phyloP scores from a whole-genome alignment of 208 protist genomes.

The Naegleria lovaniensis region DNA sequence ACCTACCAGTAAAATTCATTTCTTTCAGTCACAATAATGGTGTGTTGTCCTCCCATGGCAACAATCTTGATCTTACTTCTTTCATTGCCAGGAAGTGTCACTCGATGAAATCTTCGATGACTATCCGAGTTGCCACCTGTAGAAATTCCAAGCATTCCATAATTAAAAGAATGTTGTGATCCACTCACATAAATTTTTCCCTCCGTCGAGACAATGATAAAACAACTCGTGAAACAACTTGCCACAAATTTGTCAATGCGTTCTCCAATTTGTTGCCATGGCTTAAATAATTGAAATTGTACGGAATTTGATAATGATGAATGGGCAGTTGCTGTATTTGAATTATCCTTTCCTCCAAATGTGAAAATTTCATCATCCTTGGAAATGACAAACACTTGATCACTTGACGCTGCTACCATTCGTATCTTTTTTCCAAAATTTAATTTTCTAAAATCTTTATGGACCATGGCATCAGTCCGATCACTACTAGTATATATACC shows the following conservation, averaged over 20 bases:
- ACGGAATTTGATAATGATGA: no score
- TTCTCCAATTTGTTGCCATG: neutral
- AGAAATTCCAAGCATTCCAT: neutral
- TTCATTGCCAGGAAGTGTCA: neutral
- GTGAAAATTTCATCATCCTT: neutral
- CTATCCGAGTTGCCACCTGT: neutral
- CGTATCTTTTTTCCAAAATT: neutral
- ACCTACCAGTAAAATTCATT: conserved; percentile 1
- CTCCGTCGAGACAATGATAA: neutral
- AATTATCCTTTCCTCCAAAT: neutral
- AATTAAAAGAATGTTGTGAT: neutral
- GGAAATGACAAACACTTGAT: neutral
- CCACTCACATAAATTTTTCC: neutral
- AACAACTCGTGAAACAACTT: neutral
- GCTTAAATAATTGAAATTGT: neutral
- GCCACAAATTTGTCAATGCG: neutral
- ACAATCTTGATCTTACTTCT: neutral
- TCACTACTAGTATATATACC: no score
- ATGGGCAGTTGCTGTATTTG: neutral
- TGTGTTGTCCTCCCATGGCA: neutral
- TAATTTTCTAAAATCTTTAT: neutral
- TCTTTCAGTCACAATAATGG: neutral
- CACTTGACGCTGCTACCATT: neutral
- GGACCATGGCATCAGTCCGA: no score
- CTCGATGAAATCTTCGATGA: neutral